Conservation (phyloP, 192 early-diverging fungal genomes). For the Jimgerdemannia flammicorona region DNA sequence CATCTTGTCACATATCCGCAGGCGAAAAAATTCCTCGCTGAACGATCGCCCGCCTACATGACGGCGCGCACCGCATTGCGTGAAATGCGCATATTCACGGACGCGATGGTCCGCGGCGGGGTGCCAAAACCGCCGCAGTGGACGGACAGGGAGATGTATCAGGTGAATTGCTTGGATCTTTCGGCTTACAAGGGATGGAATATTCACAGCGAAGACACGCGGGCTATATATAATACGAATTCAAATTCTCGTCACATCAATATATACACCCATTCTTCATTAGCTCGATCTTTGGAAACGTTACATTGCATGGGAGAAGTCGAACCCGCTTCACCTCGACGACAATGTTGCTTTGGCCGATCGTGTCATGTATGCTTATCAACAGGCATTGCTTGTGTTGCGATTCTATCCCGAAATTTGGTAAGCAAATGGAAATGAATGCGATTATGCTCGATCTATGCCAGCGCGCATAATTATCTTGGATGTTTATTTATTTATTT, state of each 20-base stretch:
- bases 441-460: too few species aligned
- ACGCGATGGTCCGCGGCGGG: conserved; percentile 65
- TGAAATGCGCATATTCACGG: conserved; percentile 76
- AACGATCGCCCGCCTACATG: conserved; percentile 89
- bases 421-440: conserved; percentile 32
- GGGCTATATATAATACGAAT: conserved; percentile 1
- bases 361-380: conserved; percentile 83
- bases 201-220: neutral
- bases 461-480: neutral
- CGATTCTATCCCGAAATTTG: conserved; percentile 89
- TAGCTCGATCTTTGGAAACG: conserved; percentile 77
- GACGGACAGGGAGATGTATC: conserved; percentile 66
- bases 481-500: conserved; percentile 6
- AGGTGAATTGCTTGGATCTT: conserved; percentile 18
- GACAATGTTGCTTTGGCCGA: conserved; percentile 51
- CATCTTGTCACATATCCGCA: conserved; percentile 10
- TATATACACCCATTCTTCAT: neutral
- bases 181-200: neutral
- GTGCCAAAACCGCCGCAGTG: conserved; percentile 78
- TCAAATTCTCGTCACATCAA: neutral
- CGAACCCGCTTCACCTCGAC: conserved; percentile 81
- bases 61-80: conserved; percentile 83
- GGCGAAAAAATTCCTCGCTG: conserved; percentile 89
- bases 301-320: conserved; percentile 88
- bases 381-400: conserved; percentile 78